Conservation (phyloP, 1,284 basidiomycete genomes). For the Sporisorium scitamineum region DNA sequence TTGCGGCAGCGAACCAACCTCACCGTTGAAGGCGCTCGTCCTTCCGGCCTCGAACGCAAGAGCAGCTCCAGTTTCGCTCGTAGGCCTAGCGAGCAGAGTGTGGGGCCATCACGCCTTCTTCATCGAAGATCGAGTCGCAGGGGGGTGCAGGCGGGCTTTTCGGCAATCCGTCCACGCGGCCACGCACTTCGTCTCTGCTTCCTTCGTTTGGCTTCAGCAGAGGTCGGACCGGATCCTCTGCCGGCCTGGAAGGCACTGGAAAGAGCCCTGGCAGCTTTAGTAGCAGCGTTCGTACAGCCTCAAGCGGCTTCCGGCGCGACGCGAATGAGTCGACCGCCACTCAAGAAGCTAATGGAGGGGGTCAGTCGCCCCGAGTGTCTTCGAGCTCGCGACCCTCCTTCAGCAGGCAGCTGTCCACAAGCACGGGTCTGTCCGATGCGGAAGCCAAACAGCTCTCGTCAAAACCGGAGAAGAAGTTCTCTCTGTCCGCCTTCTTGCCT, state of each 20-base stretch:
- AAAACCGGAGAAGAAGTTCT: constrained; percentile 40
- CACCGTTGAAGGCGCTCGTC: constrained; percentile 4
- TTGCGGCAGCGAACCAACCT: constrained; percentile 10
- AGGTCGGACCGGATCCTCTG: constrained; percentile 39
- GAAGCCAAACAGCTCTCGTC: constrained; percentile 21
- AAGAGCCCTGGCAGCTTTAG: constrained; percentile 40
- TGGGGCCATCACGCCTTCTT: constrained; percentile 31
- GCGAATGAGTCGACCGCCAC: constrained; percentile 14
- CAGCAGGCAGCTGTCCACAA: constrained; percentile 35
- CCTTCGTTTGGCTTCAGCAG: constrained; percentile 51
- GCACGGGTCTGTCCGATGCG: constrained; percentile 17
- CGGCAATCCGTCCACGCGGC: constrained; percentile 42
- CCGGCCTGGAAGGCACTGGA: constrained; percentile 33
- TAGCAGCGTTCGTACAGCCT: constrained; percentile 18
- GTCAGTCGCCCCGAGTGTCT: constrained; percentile 24
- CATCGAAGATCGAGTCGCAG: constrained; percentile 51
- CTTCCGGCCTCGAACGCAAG: constrained; percentile 10
- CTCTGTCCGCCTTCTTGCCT: constrained; percentile 41
- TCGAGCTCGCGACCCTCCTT: constrained; percentile 43
- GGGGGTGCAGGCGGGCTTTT: constrained; percentile 58
- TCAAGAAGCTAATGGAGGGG: constrained; percentile 15
- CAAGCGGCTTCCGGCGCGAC: constrained; percentile 28
- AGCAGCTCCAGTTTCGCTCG: constrained; percentile 22
- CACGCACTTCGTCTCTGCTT: constrained; percentile 57
- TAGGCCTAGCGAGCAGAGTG: constrained; percentile 33